Percentiles rank a stretch among this genome's conserved stretches.
phyloP scores from a whole-genome alignment of 2,329 filamentous ascomycete species.

The Talaromyces sp. region DNA sequence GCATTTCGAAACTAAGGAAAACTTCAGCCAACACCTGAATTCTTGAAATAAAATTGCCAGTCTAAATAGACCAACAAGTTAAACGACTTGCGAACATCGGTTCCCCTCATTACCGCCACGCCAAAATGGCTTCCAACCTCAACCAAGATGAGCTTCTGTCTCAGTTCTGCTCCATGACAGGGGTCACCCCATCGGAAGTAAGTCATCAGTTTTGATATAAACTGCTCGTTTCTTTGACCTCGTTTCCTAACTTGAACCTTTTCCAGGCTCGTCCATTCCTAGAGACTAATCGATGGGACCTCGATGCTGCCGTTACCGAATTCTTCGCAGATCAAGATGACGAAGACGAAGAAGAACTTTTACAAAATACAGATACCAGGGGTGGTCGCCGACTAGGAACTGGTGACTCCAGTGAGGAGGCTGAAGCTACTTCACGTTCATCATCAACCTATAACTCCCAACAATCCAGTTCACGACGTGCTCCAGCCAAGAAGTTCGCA shows the following conservation, averaged over 20 bases:
- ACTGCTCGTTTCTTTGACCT: neutral
- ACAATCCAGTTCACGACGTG: conserved; percentile 25
- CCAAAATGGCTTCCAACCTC: conserved; percentile 31
- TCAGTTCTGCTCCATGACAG: conserved; percentile 55
- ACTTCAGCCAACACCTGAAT: neutral
- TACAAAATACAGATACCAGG: conserved; percentile 28
- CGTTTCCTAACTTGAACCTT: neutral
- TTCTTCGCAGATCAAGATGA: conserved; percentile 53
- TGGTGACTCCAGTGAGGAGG: conserved; percentile 21
- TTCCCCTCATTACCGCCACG: conserved; percentile 8
- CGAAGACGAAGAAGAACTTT: conserved; percentile 31
- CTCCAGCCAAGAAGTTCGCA: conserved; percentile 44
- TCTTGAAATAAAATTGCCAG: neutral
- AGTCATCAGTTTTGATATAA: conserved; percentile 4
- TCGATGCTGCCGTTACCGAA: conserved; percentile 57
- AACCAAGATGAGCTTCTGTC: conserved; percentile 42
- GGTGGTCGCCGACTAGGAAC: conserved; percentile 23
- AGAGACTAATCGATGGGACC: conserved; percentile 60
- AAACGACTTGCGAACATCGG: neutral
- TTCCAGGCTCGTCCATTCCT: conserved; percentile 63
- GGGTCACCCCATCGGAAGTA: conserved; percentile 47
- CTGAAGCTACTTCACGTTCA: conserved; percentile 31
- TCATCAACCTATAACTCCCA: conserved; percentile 28
- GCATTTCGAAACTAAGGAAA: neutral
- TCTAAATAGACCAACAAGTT: neutral